Conservation (phyloP, 1,139 yeast genomes). For the Pichia sp. region DNA sequence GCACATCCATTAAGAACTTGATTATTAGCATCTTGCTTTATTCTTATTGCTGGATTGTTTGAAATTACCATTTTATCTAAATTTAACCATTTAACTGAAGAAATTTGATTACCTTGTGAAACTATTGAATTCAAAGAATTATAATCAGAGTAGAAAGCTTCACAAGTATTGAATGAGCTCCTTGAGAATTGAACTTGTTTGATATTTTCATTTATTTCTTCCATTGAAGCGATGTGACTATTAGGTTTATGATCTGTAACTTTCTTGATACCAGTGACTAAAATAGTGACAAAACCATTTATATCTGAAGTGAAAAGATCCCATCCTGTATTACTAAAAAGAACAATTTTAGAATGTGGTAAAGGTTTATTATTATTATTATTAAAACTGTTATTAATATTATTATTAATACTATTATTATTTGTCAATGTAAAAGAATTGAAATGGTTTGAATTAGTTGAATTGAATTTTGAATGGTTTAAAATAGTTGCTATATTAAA, state of each 20-base stretch:
- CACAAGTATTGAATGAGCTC: constrained; percentile 32
- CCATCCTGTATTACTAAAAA: constrained; percentile 47
- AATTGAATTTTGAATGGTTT: not conserved
- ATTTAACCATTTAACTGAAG: constrained; percentile 63
- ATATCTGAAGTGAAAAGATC: constrained; percentile 46
- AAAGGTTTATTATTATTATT: not conserved
- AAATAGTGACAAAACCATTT: constrained; percentile 43
- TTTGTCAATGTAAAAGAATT: not conserved
- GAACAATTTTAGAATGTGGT: constrained; percentile 24
- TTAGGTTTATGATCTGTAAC: constrained; percentile 12
- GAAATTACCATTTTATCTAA: constrained; percentile 55
- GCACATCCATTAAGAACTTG: constrained; percentile 29
- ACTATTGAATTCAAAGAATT: not conserved
- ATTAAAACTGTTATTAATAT: too few species aligned
- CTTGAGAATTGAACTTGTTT: constrained; percentile 25
- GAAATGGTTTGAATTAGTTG: not conserved
- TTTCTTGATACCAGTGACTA: constrained; percentile 29
- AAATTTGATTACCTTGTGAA: constrained; percentile 30
- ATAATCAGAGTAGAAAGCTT: constrained; percentile 25
- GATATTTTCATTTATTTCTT: constrained; percentile 25
- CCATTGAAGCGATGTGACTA: constrained; percentile 1
- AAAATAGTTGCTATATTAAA: constrained; percentile 6
- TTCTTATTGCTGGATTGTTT: constrained; percentile 43
- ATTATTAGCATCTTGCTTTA: constrained; percentile 22
- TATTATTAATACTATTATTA: too few species aligned